Base-by-base conservation (phyloP, 148 eudicot species). In the Vaccinium vitisidaea region DNA sequence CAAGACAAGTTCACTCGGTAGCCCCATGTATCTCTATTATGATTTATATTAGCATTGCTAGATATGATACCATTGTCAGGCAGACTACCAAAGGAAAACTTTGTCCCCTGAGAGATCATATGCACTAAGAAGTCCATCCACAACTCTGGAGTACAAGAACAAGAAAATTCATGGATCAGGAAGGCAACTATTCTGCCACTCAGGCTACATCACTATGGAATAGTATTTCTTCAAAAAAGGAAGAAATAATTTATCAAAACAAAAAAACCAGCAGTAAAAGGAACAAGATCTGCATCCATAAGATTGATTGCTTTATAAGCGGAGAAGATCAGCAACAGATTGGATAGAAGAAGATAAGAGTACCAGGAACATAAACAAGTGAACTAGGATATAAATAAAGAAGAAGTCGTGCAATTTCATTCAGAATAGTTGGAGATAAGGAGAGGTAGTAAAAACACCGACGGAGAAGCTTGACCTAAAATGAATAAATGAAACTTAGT, bases 111-210 rank as follows among this genome's bases (percentile, higher is more conserved):
- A 95, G 84, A 97, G 94, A 91, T 97, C 99, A 86, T 95, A 95
- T 73, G 98, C 87, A 82, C 99, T 97, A 79, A 97, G 93, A 85
- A 97, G 98, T 85, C 99, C 99, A 80, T 98, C 99, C 43, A 97
- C 99, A 85, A 97, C 99, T 89, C 99, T 97, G 93, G 80, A 85
- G 85, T 76, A 8, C 49, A 48, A 87, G 27, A 71, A 52, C 61
- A 85, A 85, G 1, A 78, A 16, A 73, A 15, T 14, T 83, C 11
- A 50, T 81, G 19, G 67, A 83, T 81, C 67, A 80, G 80, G 65
- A 25, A 21, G 56, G 56, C 70, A 81, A 19, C 67, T 75, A 36
- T 23, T 0, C 18, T 21, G 49, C 32, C 16, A 36, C 77, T 77
- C 58, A 32, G 1, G 14, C 43, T 48, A 56, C 27, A 43, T 43